Conservation (phyloP, 768 basidiomycete species). For the Infundibulicybe gibba region DNA sequence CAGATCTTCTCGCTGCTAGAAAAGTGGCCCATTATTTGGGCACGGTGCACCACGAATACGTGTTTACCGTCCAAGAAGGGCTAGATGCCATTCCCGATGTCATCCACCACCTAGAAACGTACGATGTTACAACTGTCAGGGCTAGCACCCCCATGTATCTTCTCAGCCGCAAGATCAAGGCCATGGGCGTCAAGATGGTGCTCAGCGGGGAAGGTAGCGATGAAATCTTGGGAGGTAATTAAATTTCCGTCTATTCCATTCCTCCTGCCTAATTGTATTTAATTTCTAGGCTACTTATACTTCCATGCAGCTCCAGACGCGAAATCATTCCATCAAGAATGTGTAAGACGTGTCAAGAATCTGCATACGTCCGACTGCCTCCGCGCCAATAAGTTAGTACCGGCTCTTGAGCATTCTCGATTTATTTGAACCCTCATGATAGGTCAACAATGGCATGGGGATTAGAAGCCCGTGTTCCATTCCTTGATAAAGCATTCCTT, state of each 20-base stretch:
- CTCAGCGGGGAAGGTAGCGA: conserved; percentile 96
- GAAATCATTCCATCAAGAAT: conserved; percentile 90
- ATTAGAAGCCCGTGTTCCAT: conserved; percentile 96
- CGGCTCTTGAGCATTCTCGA: background rate
- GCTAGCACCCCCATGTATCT: conserved; percentile 99
- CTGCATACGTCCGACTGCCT: conserved; percentile 96
- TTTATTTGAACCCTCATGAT: conserved; percentile 1
- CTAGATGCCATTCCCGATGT: conserved; percentile 96
- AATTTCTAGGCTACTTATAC: conserved; percentile 83
- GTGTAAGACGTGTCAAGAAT: conserved; percentile 93
- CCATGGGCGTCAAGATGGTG: conserved; percentile 99
- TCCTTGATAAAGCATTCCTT: conserved; percentile 95
- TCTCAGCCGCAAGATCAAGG: conserved; percentile 96
- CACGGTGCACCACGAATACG: conserved; percentile 95
- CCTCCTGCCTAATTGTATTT: conserved; percentile 1
- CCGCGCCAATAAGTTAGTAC: conserved; percentile 91
- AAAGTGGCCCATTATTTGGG: conserved; percentile 93
- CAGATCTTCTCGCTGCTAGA: conserved; percentile 89
- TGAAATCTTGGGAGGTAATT: conserved; percentile 89
- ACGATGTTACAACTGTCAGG: conserved; percentile 97
- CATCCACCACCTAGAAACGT: conserved; percentile 97
- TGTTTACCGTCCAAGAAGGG: conserved; percentile 97
- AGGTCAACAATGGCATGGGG: conserved; percentile 99
- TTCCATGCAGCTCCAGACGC: conserved; percentile 97
- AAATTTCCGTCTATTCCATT: background rate